phyloP scores from a whole-genome alignment of 2,329 filamentous ascomycete genomes.

The Colletotrichum scovillei region DNA sequence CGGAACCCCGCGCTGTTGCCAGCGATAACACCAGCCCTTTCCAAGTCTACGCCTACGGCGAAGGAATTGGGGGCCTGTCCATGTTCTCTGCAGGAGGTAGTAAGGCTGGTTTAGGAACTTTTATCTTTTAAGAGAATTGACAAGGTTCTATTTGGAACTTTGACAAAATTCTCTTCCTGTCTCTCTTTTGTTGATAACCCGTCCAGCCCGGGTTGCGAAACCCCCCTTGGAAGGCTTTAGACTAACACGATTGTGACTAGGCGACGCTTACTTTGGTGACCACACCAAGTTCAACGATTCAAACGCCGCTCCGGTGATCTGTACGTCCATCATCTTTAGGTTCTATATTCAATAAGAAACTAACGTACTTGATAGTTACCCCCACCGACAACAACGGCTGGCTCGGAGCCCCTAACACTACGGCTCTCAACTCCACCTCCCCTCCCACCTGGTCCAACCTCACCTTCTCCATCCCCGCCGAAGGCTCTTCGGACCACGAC shows the following conservation, averaged over 20 bases:
- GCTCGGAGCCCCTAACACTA: slow-evolving; percentile 37
- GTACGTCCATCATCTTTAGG: not conserved
- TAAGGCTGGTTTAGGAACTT: slow-evolving; percentile 11
- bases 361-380: slow-evolving; percentile 24
- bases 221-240: accelerated
- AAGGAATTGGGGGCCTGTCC: slow-evolving; percentile 39
- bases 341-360: not conserved
- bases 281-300: slow-evolving; percentile 21
- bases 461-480: slow-evolving; percentile 39
- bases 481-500: slow-evolving; percentile 34
- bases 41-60: slow-evolving; percentile 43
- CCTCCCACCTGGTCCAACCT: slow-evolving; percentile 40
- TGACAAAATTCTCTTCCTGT: no score
- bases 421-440: slow-evolving; percentile 11
- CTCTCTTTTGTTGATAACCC: not conserved
- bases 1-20: slow-evolving; percentile 23
- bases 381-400: slow-evolving; percentile 32
- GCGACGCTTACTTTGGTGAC: slow-evolving; percentile 24
- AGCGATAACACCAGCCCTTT: slow-evolving; percentile 33
- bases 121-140: not conserved
- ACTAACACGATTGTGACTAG: not conserved
- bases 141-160: not conserved
- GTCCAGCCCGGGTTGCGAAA: not conserved
- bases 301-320: slow-evolving; percentile 25
- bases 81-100: slow-evolving; percentile 41